phyloP scores from a whole-genome alignment of 768 basidiomycete species.

The Tephrocybe sp. region DNA sequence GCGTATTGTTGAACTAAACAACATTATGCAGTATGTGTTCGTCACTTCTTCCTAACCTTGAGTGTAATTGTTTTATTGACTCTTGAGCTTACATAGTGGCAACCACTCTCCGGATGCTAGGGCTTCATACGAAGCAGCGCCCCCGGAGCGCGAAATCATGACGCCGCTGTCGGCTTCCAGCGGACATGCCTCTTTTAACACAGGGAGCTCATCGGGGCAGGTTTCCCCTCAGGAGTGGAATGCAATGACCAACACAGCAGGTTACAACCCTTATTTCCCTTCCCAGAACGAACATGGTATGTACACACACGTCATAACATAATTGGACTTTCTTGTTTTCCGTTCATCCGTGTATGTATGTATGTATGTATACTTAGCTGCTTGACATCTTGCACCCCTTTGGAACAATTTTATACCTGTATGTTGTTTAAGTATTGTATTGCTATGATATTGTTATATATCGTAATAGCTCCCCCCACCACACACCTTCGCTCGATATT shows the following conservation, averaged over 20 bases:
- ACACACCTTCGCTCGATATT: too few relatives aligned
- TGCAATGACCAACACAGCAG: constrained; percentile 43
- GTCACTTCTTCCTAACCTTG: constrained; percentile 6
- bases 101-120: constrained; percentile 48
- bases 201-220: constrained; percentile 37
- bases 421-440: constrained; percentile 3
- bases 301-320: constrained; percentile 57
- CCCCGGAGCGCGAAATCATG: constrained; percentile 63
- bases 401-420: constrained; percentile 12
- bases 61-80: constrained; percentile 2
- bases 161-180: constrained; percentile 51
- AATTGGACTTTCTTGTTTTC: constrained; percentile 22
- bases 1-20: constrained; percentile 58
- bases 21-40: constrained; percentile 61
- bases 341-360: constrained; percentile 9
- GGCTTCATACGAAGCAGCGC: constrained; percentile 54
- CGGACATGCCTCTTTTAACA: constrained; percentile 45
- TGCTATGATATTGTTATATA: constrained; percentile 21
- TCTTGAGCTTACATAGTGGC: constrained; percentile 38
- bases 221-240: constrained; percentile 64
- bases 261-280: constrained; percentile 72
- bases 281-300: constrained; percentile 51
- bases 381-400: constrained; percentile 18
- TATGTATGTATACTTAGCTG: constrained; percentile 6
- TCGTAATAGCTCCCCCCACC: too few relatives aligned